Evolutionary conservation across 371 early-diverging fungal species (phyloP), one percentile per base, ranked within the genome.

Genomic region (Lichtheimia corymbifera): DNA sequence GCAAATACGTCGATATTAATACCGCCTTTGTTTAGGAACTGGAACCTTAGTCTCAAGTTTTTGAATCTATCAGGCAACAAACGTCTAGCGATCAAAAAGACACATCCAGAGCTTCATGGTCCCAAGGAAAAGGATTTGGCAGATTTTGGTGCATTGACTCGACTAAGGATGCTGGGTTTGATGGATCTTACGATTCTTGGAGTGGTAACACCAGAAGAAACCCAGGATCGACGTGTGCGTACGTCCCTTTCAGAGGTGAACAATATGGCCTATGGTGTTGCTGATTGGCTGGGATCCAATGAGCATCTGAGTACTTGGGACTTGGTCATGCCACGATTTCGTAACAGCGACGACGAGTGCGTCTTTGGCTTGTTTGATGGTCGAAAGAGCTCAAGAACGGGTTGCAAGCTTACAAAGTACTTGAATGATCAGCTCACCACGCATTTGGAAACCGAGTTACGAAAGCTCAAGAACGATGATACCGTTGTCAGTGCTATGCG

Each of bases 41-140:
- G 93, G 93, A 97, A 97, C 69, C 63, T 90, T 50, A 91, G 90
- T 1, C 83, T 97, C 50, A 88, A 88, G 68, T 94, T 92, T 58
- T 83, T 97, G 15, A 95, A 97, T 71, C 73, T 97, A 57, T 94
- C 95, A 0, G 93, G 95, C 53, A 97, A 97, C 72, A 90, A 90
- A 65, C 80, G 93, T 50, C 71, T 97, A 9, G 93, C 94, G 67
- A 93, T 97, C 71, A 88, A 91, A 64, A 85, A 84, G 43, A 82
- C 83, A 5, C 87, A 80, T 28, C 70, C 75, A 9, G 83, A 84
- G 9, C 59, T 67, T 3, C 67, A 65, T 6, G 63, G 68, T 47
- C 67, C 74, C 0, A 74, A 81, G 15, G 81, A 79, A 47, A 76
- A 89, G 64, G 77, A 92, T 68, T 63, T 93, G 14, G 80, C 91